Evolutionary conservation across 768 basidiomycete species (phyloP).

Genomic region (Gelatoporia subvermispora): DNA sequence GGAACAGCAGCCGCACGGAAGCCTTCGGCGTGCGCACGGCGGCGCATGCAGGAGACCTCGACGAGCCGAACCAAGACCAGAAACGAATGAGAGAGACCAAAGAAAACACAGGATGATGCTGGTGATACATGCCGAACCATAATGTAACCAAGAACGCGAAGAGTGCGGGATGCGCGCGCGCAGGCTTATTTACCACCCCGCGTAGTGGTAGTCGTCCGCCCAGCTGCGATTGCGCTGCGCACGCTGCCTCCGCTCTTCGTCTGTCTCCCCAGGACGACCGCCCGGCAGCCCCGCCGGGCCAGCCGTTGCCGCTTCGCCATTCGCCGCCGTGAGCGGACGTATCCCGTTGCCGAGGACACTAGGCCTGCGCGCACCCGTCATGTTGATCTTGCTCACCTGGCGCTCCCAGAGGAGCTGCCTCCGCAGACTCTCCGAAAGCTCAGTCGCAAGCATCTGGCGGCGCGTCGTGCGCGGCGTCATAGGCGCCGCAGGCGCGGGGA

Average conservation of each 20-base stretch:
- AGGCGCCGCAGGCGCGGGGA: conserved; percentile 59
- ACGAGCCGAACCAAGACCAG: neutral
- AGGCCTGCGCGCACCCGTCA: conserved; percentile 30
- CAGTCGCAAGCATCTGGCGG: conserved; percentile 76
- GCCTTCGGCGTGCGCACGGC: neutral
- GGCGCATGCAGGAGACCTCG: conserved; percentile 1
- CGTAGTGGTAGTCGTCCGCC: conserved; percentile 62
- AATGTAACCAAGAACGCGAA: neutral
- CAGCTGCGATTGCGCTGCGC: conserved; percentile 52
- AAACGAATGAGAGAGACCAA: conserved; percentile 5
- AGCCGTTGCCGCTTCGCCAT: conserved; percentile 7
- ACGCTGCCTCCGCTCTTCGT: conserved; percentile 34
- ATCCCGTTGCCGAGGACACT: conserved; percentile 24
- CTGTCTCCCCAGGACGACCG: conserved; percentile 14
- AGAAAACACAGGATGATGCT: neutral
- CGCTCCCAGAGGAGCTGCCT: conserved; percentile 80
- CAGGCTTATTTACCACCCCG: conserved; percentile 55
- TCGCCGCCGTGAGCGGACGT: conserved; percentile 30
- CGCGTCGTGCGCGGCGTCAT: conserved; percentile 85
- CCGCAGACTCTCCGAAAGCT: conserved; percentile 80
- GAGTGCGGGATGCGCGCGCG: too few species aligned
- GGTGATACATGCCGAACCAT: conserved; percentile 6
- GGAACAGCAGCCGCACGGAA: neutral
- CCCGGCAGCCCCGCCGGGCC: neutral
- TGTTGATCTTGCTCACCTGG: conserved; percentile 53